phyloP scores from a whole-genome alignment of 2,329 filamentous ascomycete genomes.

The Trichophyton benhamiae region DNA sequence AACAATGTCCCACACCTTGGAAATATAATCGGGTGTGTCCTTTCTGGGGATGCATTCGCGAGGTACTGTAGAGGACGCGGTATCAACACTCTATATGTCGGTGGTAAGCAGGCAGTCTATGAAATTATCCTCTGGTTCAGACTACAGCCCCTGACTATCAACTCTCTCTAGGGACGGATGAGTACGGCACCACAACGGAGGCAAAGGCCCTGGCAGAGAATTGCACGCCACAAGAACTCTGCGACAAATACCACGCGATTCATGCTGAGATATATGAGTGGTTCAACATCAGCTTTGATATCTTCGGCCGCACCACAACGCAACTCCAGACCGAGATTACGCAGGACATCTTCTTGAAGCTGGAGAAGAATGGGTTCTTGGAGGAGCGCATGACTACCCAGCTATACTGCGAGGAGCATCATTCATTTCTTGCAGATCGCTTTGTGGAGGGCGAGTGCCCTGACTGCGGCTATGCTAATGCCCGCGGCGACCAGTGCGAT shows the following conservation, averaged over 20 bases:
- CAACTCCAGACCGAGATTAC: conserved; percentile 81
- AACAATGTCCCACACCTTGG: conserved; percentile 46
- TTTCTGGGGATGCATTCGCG: conserved; percentile 41
- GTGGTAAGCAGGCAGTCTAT: conserved; percentile 26
- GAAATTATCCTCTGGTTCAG: not conserved
- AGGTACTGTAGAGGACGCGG: conserved; percentile 40
- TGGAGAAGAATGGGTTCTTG: conserved; percentile 80
- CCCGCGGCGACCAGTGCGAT: conserved; percentile 62
- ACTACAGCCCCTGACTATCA: not conserved
- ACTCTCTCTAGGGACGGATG: conserved; percentile 26
- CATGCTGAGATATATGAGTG: conserved; percentile 43
- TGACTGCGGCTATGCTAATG: conserved; percentile 51
- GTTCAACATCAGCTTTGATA: conserved; percentile 44
- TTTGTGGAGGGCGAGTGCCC: conserved; percentile 41
- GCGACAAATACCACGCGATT: conserved; percentile 41
- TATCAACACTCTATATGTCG: conserved; percentile 40
- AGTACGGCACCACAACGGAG: conserved; percentile 44
- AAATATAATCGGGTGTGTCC: conserved; percentile 39
- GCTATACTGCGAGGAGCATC: conserved; percentile 72
- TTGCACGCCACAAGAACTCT: conserved; percentile 39
- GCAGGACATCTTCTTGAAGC: conserved; percentile 75
- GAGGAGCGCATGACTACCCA: conserved; percentile 79
- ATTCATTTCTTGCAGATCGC: conserved; percentile 35
- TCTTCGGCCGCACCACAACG: conserved; percentile 81
- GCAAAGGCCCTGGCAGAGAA: conserved; percentile 43